Base-by-base conservation (phyloP, 2,329 filamentous ascomycete species). In the Monosporascus sp. region DNA sequence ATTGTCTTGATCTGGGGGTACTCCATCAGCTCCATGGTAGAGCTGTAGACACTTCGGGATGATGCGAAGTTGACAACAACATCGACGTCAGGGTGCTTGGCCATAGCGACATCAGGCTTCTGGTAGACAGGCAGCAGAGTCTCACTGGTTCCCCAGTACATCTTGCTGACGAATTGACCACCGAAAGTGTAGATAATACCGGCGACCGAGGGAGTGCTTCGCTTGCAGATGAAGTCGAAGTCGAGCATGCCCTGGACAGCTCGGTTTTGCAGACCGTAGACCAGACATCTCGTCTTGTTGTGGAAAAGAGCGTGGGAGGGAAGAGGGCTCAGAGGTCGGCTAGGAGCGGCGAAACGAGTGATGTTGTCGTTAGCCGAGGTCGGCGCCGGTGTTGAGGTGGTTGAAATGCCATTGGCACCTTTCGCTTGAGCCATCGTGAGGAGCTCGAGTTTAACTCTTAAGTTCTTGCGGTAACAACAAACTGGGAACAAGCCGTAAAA, bases 191-290 rank as follows among this genome's bases (percentile, higher is more conserved):
- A 99, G 83, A 99, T 97, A 78, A 99, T 97, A 72, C 92, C 94
- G 63, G 94, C 94, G 55, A 99, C 94, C 54, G 94, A 99, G 61
- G 94, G 94, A 56, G 89, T 95, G 72, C 86, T 83, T 69, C 94
- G 90, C 86, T 97, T 97, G 91, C 94, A 99, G 79, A 99, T 99
- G 84, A 97, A 99, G 82, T 99, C 94, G 75, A 99, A 99, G 77
- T 99, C 94, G 73, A 99, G 89, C 88, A 92, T 92, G 73, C 88
- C 88, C 79, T 92, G 89, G 63, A 92, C 89, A 65, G 89, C 89
- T 74, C 92, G 87, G 70, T 94, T 93, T 80, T 99, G 94, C 71
- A 99, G 90, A 75, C 94, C 94, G 79, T 99, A 99, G 76, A 99
- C 94, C 74, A 99, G 96, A 82, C 94, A 97, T 93, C 94, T 84